phyloP scores from a whole-genome alignment of 2,329 filamentous ascomycete genomes.

The Pseudopyricularia cyperi region DNA sequence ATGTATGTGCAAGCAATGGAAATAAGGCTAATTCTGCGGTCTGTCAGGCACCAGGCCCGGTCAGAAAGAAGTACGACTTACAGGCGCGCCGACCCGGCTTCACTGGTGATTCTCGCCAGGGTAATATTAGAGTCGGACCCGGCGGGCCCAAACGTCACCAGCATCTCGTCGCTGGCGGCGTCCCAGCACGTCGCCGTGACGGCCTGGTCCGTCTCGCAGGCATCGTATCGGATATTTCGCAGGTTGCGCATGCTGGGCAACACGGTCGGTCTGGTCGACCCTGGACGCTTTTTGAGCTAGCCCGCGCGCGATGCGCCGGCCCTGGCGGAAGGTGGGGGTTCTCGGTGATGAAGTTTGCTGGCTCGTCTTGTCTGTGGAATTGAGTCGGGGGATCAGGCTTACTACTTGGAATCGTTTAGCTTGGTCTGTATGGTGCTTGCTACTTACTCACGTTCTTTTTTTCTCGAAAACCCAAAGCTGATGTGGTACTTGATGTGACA shows the following conservation, averaged over 20 bases:
- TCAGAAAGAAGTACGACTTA: conserved; percentile 11
- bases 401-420: no score
- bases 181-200: conserved; percentile 81
- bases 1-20: no score
- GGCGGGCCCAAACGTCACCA: conserved; percentile 77
- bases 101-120: conserved; percentile 38
- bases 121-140: conserved; percentile 58
- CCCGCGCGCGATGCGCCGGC: not conserved
- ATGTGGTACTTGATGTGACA: no score
- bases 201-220: conserved; percentile 46
- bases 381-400: no score
- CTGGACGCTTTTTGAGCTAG: not conserved
- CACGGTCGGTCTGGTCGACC: not conserved
- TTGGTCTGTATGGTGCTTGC: no score
- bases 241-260: conserved; percentile 67
- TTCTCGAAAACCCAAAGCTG: no score
- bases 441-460: no score
- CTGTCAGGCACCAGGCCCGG: not conserved
- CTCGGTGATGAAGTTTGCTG: no score
- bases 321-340: not conserved
- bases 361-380: no score
- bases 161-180: conserved; percentile 57
- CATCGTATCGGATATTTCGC: conserved; percentile 59
- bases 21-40: no score
- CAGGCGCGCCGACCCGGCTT: not conserved